phyloP scores from a whole-genome alignment of 2,329 filamentous ascomycete genomes.

The Teratosphaeria destructans region DNA sequence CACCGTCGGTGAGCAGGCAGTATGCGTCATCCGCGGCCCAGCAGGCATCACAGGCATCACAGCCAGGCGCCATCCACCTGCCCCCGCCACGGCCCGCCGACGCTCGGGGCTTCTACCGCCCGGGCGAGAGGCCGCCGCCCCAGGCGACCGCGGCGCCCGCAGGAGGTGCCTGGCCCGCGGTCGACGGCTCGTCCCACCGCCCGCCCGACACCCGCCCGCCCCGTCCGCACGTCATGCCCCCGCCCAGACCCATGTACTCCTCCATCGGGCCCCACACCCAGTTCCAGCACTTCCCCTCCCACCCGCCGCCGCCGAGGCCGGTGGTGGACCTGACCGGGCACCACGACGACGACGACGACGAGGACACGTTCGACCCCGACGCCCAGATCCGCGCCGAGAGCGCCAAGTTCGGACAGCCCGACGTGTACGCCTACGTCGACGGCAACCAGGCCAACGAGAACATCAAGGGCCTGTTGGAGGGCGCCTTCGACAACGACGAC shows the following conservation, averaged over 20 bases:
- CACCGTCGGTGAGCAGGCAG: constrained; percentile 4
- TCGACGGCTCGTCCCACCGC: background rate
- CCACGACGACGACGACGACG: constrained; percentile 31
- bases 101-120: background rate
- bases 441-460: constrained; percentile 62
- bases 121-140: background rate
- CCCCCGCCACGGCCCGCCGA: background rate
- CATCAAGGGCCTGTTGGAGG: constrained; percentile 72
- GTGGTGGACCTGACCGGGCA: constrained; percentile 38
- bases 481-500: constrained; percentile 65
- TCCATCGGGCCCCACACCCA: constrained; percentile 34
- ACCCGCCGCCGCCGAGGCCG: constrained; percentile 17
- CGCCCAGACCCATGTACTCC: constrained; percentile 43
- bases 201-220: constrained; percentile 13
- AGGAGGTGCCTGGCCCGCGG: background rate
- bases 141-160: background rate
- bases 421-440: constrained; percentile 55
- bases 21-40: constrained; percentile 2
- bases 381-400: constrained; percentile 35
- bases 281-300: constrained; percentile 26
- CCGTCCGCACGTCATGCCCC: constrained; percentile 38
- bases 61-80: background rate
- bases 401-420: constrained; percentile 42
- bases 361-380: constrained; percentile 38
- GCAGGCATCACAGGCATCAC: constrained; percentile 1